Percentiles rank a stretch among this genome's conserved stretches.
Evolutionary conservation across 177 flowering plant species (phyloP).

Genomic region (Vitis hybrid): DNA sequence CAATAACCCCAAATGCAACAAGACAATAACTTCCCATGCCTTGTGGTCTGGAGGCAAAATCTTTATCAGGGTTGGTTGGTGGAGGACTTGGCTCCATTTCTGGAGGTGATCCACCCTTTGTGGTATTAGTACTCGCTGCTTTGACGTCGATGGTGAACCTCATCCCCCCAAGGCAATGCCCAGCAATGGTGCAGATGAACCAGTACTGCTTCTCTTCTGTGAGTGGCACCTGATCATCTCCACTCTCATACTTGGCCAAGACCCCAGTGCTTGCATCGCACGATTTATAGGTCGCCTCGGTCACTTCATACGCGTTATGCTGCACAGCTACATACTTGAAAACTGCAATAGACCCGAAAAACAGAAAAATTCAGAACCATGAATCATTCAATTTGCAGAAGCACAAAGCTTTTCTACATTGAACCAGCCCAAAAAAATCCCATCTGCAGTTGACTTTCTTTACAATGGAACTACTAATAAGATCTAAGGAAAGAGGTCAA

Average conservation of each 20-base stretch:
- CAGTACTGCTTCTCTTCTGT: slow-evolving; percentile 41
- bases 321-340: slow-evolving; percentile 37
- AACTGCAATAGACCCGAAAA: slow-evolving; percentile 21
- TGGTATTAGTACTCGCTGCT: not conserved
- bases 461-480: not conserved
- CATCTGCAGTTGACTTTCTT: no score
- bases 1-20: not conserved
- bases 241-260: slow-evolving; percentile 33
- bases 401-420: not conserved
- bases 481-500: not conserved
- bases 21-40: not conserved
- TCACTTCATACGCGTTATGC: slow-evolving; percentile 42
- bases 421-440: no score
- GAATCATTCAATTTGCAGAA: not conserved
- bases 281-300: slow-evolving; percentile 34
- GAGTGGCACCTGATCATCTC: slow-evolving; percentile 40
- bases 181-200: slow-evolving; percentile 48
- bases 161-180: slow-evolving; percentile 67
- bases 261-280: slow-evolving; percentile 44
- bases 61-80: not conserved
- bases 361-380: not conserved
- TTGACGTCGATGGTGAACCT: slow-evolving; percentile 40
- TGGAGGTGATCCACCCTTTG: not conserved
- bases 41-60: not conserved
- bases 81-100: slow-evolving; percentile 2